Percentiles rank a stretch among this genome's conserved stretches.
These are phyloP conservation scores for Suhomyces faveliae DNA, from an alignment of 805 yeast genomes.

Conservation along the genomic window DNA sequence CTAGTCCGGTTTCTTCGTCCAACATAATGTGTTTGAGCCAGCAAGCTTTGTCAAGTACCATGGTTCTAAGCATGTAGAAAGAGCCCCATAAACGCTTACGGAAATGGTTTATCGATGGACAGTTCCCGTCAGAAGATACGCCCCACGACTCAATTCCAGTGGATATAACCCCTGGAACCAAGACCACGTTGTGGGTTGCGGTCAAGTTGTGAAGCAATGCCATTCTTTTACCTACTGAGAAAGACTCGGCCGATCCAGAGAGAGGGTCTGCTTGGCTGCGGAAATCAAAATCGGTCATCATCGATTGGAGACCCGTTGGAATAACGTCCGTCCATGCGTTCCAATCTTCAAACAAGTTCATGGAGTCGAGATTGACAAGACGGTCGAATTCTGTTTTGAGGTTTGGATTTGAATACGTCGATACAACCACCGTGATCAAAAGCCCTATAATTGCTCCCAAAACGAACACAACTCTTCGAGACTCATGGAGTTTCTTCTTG, in stretches of 20 bases:
- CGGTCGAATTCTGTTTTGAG: slow-evolving; percentile 47
- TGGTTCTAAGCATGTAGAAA: slow-evolving; percentile 87
- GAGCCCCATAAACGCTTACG: slow-evolving; percentile 96
- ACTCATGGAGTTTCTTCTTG: slow-evolving; percentile 37
- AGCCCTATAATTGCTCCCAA: slow-evolving; percentile 77
- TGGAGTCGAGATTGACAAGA: slow-evolving; percentile 52
- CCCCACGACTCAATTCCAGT: slow-evolving; percentile 97
- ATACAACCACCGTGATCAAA: slow-evolving; percentile 57
- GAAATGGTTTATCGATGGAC: slow-evolving; percentile 83
- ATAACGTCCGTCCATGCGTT: slow-evolving; percentile 47
- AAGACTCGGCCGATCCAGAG: slow-evolving; percentile 70
- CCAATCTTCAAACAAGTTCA: slow-evolving; percentile 43
- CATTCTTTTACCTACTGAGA: slow-evolving; percentile 79
- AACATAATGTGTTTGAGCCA: slow-evolving; percentile 92
- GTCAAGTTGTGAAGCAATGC: slow-evolving; percentile 47
- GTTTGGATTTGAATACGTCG: slow-evolving; percentile 39
- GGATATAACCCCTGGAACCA: slow-evolving; percentile 95
- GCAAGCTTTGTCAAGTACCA: slow-evolving; percentile 88
- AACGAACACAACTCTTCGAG: slow-evolving; percentile 59
- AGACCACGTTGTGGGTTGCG: slow-evolving; percentile 73
- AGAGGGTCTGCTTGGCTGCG: slow-evolving; percentile 25
- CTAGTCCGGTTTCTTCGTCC: slow-evolving; percentile 89
- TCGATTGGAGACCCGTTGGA: slow-evolving; percentile 62
- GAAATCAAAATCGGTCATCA: slow-evolving; percentile 56
- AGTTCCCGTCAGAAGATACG: slow-evolving; percentile 59